phyloP scores from a whole-genome alignment of 2,329 filamentous ascomycete species.

The Calycina herbarum region DNA sequence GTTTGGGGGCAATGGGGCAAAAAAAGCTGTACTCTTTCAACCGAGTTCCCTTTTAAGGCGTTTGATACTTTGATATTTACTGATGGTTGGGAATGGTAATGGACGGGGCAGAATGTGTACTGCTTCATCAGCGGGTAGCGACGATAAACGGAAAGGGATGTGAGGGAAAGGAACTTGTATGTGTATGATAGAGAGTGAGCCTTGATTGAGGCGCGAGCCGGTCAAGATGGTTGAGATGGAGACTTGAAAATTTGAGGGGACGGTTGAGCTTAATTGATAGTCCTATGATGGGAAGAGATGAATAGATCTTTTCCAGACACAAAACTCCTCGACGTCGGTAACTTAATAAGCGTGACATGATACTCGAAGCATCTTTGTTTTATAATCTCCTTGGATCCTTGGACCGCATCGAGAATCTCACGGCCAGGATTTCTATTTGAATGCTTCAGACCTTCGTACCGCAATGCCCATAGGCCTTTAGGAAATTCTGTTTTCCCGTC shows the following conservation, averaged over 20 bases:
- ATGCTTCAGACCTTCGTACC: too few relatives aligned
- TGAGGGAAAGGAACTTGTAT: slow-evolving; percentile 19
- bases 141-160: slow-evolving; percentile 10
- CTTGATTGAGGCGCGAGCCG: slow-evolving; percentile 1
- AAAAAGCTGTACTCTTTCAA: slow-evolving; percentile 38
- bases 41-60: slow-evolving; percentile 29
- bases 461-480: too few relatives aligned
- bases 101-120: slow-evolving; percentile 9
- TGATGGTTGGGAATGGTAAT: slow-evolving; percentile 11
- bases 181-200: slow-evolving; percentile 17
- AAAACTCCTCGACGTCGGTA: neutral
- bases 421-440: too few relatives aligned
- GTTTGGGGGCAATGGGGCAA: slow-evolving; percentile 14
- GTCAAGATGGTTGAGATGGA: neutral
- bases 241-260: neutral
- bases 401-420: too few relatives aligned
- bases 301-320: slow-evolving; percentile 18
- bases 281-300: slow-evolving; percentile 1
- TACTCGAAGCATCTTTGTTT: neutral
- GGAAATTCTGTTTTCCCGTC: neutral
- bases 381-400: too few relatives aligned
- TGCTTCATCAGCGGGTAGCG: slow-evolving; percentile 25
- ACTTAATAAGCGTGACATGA: neutral
- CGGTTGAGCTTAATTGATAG: neutral
- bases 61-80: slow-evolving; percentile 23